Base-by-base conservation (phyloP, 495 filamentous ascomycete species). In the Aspergillus sclerotiicarbonarius region DNA sequence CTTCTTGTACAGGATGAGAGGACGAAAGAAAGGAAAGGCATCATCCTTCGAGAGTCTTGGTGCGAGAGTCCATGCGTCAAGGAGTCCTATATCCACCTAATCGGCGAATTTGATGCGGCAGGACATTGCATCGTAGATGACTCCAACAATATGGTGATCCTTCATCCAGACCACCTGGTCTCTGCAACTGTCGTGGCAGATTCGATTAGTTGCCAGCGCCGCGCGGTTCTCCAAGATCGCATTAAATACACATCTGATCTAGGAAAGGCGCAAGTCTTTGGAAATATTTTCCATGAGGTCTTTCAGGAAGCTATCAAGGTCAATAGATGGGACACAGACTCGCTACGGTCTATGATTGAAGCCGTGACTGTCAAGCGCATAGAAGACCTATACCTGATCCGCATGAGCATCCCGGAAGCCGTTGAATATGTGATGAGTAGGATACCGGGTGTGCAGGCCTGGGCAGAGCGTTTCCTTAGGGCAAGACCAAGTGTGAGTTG, bases 121-220 rank as follows among this genome's bases (percentile, higher is more conserved):
- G 87, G 88, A 6, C 77, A 84, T 58, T 87, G 84, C 68, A 81
- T 90, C 58, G 78, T 96, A 51, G 87, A 92, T 69, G 90, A 96
- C 67, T 71, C 76, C 21, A 76, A 87, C 53, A 90, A 96, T 63
- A 88, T 96, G 76, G 74, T 98, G 37, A 93, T 98, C 62, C 78
- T 98, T 12, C 91, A 98, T 68, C 94, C 94, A 3, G 94, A 98
- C 71, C 92, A 96, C 73, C 82, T 98, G 20, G 87, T 98, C 51
- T 97, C 94, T 10, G 87, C 93, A 2, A 96, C 92, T 8, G 89
- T 93, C 8, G 88, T 98, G 32, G 94, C 89, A 35, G 94, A 98
- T 67, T 95, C 94, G 0, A 92, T 96, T 65, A 85, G 84, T 41
- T 98, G 94, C 66, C 84, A 86, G 59, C 86, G 94, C 12, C 87